Conservation (phyloP, 1,139 yeast species). For the Pichia cactophila region DNA sequence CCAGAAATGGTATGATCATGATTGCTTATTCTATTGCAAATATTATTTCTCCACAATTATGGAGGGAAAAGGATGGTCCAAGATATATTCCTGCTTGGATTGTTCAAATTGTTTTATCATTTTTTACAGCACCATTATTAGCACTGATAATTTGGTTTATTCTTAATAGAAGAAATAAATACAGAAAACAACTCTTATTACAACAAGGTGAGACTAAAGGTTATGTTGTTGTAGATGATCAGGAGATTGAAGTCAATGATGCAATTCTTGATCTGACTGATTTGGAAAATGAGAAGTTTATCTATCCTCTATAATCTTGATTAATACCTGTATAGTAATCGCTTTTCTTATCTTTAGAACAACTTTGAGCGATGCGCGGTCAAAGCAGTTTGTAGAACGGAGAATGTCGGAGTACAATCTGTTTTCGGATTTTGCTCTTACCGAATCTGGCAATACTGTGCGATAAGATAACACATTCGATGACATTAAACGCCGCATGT, state of each 20-base stretch:
- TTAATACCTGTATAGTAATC: too few relatives aligned
- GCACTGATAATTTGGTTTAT: constrained; percentile 34
- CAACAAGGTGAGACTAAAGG: constrained; percentile 16
- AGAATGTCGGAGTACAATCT: too few relatives aligned
- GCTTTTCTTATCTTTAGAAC: neutral
- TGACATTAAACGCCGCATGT: too few relatives aligned
- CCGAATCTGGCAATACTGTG: neutral
- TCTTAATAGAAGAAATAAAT: constrained; percentile 32
- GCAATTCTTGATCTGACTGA: constrained; percentile 42
- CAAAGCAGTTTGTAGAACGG: too few relatives aligned
- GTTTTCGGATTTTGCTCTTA: neutral
- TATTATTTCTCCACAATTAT: constrained; percentile 40
- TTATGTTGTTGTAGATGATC: constrained; percentile 27
- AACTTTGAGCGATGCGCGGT: too few relatives aligned
- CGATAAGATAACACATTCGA: neutral
- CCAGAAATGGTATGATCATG: constrained; percentile 36
- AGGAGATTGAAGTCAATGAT: constrained; percentile 30
- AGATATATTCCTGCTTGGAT: constrained; percentile 44
- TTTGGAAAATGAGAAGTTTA: constrained; percentile 36
- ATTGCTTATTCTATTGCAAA: constrained; percentile 35
- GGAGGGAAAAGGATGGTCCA: constrained; percentile 36
- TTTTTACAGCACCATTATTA: constrained; percentile 34
- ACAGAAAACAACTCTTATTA: constrained; percentile 24
- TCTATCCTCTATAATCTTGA: constrained; percentile 15
- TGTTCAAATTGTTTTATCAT: constrained; percentile 44